Base-by-base conservation (phyloP, 2,329 filamentous ascomycete genomes). In the Sphaerulina musiva region DNA sequence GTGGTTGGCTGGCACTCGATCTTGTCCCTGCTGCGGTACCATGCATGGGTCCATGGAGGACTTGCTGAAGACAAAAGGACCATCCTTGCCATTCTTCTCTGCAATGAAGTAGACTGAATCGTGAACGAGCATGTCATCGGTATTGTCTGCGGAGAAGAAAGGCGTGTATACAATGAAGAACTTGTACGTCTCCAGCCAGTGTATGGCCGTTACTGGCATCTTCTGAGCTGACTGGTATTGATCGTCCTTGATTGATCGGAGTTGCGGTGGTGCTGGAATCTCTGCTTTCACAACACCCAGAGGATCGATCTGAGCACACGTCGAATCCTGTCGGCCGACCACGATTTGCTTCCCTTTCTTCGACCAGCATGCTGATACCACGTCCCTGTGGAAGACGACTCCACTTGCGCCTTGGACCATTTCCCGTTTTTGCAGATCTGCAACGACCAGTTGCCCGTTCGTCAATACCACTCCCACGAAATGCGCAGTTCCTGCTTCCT, bases 321-420 rank as follows among this genome's bases (percentile, higher is more conserved):
- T 84, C 54, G 93, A 93, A 71, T 96, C 83, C 6, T 78, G 83
- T 62, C 93, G 76, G 12, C 95, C 93, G 61, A 89, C 91, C 43
- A 95, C 85, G 42, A 98, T 76, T 68, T 97, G 92, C 69, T 95
- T 98, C 45, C 93, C 93, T 68, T 85, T 89, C 57, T 83, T 86
- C 70, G 93, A 98, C 93, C 95, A 98, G 53, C 87, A 85, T 5
- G 89, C 80, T 65, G 87, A 93, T 67, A 85, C 90, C 29, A 95
- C 91, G 46, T 86, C 84, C 29, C 80, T 76, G 65, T 85, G 88
- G 59, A 95, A 75, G 0, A 84, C 74, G 64, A 58, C 62, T 0
- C 87, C 88, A 59, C 82, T 82, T 17, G 77, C 64, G 1, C 81
- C 80, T 34, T 75, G 73, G 7, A 79, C 68, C 43, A 89, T 77